Conservation (phyloP, 1,284 basidiomycete species). For the Ceratobasidium sp. region DNA sequence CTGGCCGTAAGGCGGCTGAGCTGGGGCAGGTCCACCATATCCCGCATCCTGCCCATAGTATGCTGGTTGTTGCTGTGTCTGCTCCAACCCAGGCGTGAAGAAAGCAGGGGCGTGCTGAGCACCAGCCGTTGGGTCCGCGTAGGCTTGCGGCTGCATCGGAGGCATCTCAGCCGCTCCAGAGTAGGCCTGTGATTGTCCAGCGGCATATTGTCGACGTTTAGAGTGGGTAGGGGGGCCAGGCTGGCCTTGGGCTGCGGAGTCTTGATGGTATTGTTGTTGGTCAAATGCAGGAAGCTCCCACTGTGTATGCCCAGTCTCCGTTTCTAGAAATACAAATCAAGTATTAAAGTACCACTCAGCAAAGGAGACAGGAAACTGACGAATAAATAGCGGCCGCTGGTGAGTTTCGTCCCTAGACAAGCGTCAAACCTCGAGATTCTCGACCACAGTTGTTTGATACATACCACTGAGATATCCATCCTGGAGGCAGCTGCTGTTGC, state of each 20-base stretch:
- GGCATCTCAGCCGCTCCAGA: slow-evolving; percentile 62
- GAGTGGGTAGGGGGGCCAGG: slow-evolving; percentile 51
- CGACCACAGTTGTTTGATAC: background rate
- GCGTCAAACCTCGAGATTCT: background rate
- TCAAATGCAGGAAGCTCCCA: slow-evolving; percentile 67
- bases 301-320: slow-evolving; percentile 67
- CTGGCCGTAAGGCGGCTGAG: slow-evolving; percentile 59
- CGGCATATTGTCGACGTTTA: slow-evolving; percentile 90
- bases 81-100: slow-evolving; percentile 78
- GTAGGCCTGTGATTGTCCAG: slow-evolving; percentile 88
- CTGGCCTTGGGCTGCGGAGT: slow-evolving; percentile 45
- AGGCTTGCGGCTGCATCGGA: slow-evolving; percentile 40
- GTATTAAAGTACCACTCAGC: background rate
- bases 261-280: slow-evolving; percentile 46
- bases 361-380: slow-evolving; percentile 57
- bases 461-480: slow-evolving; percentile 90
- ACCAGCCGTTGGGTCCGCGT: slow-evolving; percentile 40
- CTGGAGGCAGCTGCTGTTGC: slow-evolving; percentile 72
- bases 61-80: slow-evolving; percentile 58
- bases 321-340: slow-evolving; percentile 55
- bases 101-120: slow-evolving; percentile 55
- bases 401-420: slow-evolving; percentile 78
- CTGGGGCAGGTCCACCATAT: slow-evolving; percentile 55
- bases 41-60: slow-evolving; percentile 57
- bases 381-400: slow-evolving; percentile 87